Evolutionary conservation across 345 rosid species (phyloP).

Genomic region (Linum trigynum): DNA sequence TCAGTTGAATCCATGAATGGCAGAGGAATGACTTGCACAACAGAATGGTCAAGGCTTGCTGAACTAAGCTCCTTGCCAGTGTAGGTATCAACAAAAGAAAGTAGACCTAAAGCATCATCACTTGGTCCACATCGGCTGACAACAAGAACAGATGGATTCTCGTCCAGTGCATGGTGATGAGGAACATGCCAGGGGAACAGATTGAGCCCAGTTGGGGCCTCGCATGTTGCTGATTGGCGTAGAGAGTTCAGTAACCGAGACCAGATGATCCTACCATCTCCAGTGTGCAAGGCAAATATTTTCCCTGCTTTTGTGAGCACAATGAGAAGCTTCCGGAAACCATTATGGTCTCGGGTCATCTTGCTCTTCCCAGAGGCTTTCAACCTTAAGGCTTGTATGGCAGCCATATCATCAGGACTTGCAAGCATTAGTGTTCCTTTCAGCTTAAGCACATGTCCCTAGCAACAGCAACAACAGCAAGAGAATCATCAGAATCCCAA

Average conservation of each 20-base stretch:
- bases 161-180: constrained; percentile 95
- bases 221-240: constrained; percentile 52
- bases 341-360: constrained; percentile 95
- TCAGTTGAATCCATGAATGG: constrained; percentile 82
- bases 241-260: constrained; percentile 58
- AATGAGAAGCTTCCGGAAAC: constrained; percentile 83
- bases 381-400: constrained; percentile 77
- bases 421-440: constrained; percentile 95
- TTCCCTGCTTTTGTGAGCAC: constrained; percentile 82
- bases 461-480: constrained; percentile 10
- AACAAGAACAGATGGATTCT: constrained; percentile 82
- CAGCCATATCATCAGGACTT: constrained; percentile 79
- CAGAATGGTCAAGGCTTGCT: constrained; percentile 52
- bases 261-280: constrained; percentile 95
- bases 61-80: constrained; percentile 65
- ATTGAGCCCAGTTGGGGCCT: constrained; percentile 46
- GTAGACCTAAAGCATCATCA: constrained; percentile 51
- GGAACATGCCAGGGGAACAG: constrained; percentile 92
- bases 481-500: constrained; percentile 21
- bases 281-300: constrained; percentile 85
- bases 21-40: constrained; percentile 73
- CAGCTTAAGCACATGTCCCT: constrained; percentile 91
- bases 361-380: constrained; percentile 87
- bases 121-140: constrained; percentile 63
- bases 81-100: constrained; percentile 81